Base-by-base conservation (phyloP, 78 protist genomes). In the Chrysochromulina parva region DNA sequence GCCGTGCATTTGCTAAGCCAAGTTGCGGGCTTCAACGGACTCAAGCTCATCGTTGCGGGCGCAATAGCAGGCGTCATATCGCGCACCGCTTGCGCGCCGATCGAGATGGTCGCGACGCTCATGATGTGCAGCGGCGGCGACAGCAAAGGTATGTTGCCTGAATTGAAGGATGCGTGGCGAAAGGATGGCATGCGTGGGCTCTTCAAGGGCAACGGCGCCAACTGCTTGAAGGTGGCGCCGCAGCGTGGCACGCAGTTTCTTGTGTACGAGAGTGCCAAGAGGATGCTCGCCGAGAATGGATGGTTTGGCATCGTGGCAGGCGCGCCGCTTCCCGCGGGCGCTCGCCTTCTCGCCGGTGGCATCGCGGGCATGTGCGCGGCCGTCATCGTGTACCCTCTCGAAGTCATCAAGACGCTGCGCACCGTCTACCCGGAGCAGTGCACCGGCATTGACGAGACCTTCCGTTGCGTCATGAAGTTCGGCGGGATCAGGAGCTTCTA, bases 361-460 rank as follows among this genome's bases (percentile, higher is more conserved):
- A 57, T 88, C 73, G 92, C 92, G 20, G 92, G 92, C 28, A 16
- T 90, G 69, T 62, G 17, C 38, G n/a, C 81, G 22, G 87, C 84
- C 26, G 22, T 81, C 16, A 28, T 88, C 53, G 76, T 90, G 28
- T 90, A 90, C 78, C 92, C 92, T 20, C 53, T 90, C 74, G 92
- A 90, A 20, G 57, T 90, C 26, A 26, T 90, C 82, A 90, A 90
- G 65, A 90, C 92, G 11, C 66, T 60, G 26, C 66, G 26, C 66
- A 16, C 66, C 66, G 26, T 60, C 66, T 60, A 11, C 26, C 66
- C 11, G 26, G 66, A 11, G 26, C 26, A 11, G 26, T 11, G 26
- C 16, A 11, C 11, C 26, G 66, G 66, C 16, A 38, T 38, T 38
- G 38, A 38, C 38, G 38, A 38, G 38, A 38, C 38, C 38, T 60